These are phyloP conservation scores for Termitomyces sp. DNA, from an alignment of 768 basidiomycete genomes.

Conservation along the genomic window DNA sequence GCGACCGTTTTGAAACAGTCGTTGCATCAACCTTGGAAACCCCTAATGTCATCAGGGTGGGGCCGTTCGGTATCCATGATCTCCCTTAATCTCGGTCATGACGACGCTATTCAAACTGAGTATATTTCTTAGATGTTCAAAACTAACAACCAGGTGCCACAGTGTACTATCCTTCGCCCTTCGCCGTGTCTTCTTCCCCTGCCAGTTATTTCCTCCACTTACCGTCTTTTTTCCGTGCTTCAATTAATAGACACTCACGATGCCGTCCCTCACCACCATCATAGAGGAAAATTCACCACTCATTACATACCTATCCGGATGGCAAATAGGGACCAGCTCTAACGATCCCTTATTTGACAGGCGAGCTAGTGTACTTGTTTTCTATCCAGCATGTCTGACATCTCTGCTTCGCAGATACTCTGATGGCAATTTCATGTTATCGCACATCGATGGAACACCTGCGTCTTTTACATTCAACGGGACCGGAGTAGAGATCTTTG, in stretches of 20 bases:
- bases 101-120: no score
- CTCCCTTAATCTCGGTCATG: no score
- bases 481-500: constrained; percentile 47
- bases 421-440: constrained; percentile 38
- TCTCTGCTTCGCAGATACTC: constrained; percentile 29
- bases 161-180: background rate
- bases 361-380: constrained; percentile 8
- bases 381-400: background rate
- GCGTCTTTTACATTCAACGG: constrained; percentile 48
- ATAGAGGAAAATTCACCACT: constrained; percentile 21
- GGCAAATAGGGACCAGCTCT: constrained; percentile 11
- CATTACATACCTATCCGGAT: constrained; percentile 15
- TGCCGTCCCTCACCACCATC: constrained; percentile 15
- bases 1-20: no score
- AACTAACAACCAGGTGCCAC: no score
- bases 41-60: no score
- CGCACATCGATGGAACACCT: constrained; percentile 29
- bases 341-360: constrained; percentile 4
- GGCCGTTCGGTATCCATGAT: no score
- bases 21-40: no score
- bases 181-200: background rate
- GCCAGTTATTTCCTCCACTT: no score
- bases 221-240: no score
- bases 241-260: background rate
- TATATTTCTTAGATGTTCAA: no score